Evolutionary conservation across 2,329 filamentous ascomycete genomes (phyloP).

Genomic region (Elsinoe fawcettii): DNA sequence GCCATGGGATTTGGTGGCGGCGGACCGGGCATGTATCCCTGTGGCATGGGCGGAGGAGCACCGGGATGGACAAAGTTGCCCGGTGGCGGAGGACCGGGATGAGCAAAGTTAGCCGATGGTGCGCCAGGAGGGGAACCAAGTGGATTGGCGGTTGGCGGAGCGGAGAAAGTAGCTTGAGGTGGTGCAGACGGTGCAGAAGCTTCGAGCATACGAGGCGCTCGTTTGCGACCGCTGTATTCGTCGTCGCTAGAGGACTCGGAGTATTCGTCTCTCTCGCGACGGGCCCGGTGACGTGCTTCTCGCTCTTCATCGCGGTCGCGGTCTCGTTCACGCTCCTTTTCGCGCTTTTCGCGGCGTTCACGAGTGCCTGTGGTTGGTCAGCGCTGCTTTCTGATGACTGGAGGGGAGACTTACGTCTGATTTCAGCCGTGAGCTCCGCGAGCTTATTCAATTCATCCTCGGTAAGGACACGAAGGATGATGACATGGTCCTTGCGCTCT

Average conservation of each 20-base stretch:
- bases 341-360: slow-evolving; percentile 21
- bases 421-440: slow-evolving; percentile 69
- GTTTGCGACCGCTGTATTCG: slow-evolving; percentile 27
- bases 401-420: slow-evolving; percentile 49
- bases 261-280: slow-evolving; percentile 29
- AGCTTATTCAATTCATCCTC: slow-evolving; percentile 87
- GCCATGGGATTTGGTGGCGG: not conserved
- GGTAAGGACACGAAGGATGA: slow-evolving; percentile 77
- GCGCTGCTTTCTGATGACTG: not conserved
- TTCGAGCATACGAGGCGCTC: slow-evolving; percentile 29
- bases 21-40: not conserved
- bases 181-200: slow-evolving; percentile 16
- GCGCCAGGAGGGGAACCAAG: not conserved
- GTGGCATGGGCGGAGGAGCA: not conserved
- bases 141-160: not conserved
- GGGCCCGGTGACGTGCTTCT: not conserved
- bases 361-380: slow-evolving; percentile 22
- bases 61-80: not conserved
- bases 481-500: slow-evolving; percentile 86
- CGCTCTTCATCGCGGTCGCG: slow-evolving; percentile 23
- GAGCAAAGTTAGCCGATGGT: not conserved
- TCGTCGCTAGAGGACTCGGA: slow-evolving; percentile 25
- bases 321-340: slow-evolving; percentile 23
- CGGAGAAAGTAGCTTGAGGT: slow-evolving; percentile 5
- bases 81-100: not conserved